These are phyloP conservation scores for Asterochloris erici DNA, from an alignment of 139 green algal species.

Conservation along the genomic window DNA sequence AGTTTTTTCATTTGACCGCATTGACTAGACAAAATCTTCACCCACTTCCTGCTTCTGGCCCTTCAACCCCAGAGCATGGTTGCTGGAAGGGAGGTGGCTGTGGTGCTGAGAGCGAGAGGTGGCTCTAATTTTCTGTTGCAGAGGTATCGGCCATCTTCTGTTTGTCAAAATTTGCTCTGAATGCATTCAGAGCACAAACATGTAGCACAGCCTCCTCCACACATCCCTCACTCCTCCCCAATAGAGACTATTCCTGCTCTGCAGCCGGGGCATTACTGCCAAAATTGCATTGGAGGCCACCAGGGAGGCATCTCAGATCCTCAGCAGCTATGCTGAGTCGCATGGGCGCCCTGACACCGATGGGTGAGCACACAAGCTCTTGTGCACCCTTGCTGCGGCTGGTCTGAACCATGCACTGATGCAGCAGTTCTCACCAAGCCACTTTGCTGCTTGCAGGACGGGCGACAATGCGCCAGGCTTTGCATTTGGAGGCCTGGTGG, in stretches of 20 bases:
- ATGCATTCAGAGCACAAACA: neutral
- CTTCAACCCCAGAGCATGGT: neutral
- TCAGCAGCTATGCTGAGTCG: constrained; percentile 26
- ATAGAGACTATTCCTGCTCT: neutral
- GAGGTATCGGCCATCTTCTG: constrained; percentile 22
- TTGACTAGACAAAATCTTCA: constrained; percentile 5
- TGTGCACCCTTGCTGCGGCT: neutral
- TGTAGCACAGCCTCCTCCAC: neutral
- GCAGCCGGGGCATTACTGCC: constrained; percentile 18
- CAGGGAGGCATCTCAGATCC: constrained; percentile 19
- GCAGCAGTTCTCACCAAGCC: neutral
- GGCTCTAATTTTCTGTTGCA: constrained; percentile 45
- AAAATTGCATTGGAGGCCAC: constrained; percentile 33
- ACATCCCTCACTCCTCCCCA: neutral
- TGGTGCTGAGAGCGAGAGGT: constrained; percentile 30
- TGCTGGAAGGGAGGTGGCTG: constrained; percentile 19
- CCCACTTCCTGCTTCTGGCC: neutral
- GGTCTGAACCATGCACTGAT: neutral
- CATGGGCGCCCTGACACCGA: constrained; percentile 22
- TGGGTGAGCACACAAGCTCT: constrained; percentile 1
- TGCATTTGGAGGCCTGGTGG: constrained; percentile 28
- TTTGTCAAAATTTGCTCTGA: neutral
- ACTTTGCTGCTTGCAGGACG: constrained; percentile 20
- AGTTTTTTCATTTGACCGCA: constrained; percentile 27
- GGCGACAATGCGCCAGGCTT: constrained; percentile 41